Percentiles rank a stretch among this genome's conserved stretches.
Conservation (phyloP, 306 rosid species). For the Lathyrus oleraceus region DNA sequence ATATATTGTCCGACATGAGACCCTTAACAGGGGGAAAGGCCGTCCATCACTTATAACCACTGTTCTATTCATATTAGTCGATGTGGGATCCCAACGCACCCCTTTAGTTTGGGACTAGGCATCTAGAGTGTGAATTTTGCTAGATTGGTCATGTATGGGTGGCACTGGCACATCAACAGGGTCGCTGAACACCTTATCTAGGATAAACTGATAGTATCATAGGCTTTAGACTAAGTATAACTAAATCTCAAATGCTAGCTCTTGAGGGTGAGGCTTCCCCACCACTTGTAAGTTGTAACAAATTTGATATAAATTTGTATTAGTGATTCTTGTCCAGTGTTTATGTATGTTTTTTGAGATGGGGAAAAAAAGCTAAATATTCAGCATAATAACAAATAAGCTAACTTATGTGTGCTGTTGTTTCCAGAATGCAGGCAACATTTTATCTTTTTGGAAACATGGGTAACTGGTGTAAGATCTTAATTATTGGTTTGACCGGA, state of each 20-base stretch:
- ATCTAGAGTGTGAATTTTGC: not conserved
- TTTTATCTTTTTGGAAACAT: not conserved
- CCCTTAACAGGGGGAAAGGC: not conserved
- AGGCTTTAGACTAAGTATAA: not conserved
- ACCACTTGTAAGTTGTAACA: not conserved
- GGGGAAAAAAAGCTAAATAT: not conserved
- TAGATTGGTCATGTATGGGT: not conserved
- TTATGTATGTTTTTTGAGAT: not conserved
- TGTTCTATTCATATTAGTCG: not conserved
- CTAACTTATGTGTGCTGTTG: not conserved
- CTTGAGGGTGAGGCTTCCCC: not conserved
- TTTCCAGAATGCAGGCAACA: constrained; percentile 11
- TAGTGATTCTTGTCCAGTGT: constrained; percentile 4
- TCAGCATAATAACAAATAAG: not conserved
- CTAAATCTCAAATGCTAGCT: not conserved
- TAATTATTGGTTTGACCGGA: too few species aligned
- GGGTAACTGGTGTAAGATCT: too few species aligned
- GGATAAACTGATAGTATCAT: not conserved
- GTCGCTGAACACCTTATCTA: not conserved
- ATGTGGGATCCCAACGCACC: not conserved
- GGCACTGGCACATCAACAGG: not conserved
- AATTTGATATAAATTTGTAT: not conserved
- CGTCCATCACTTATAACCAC: not conserved
- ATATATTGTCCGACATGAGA: too few species aligned
- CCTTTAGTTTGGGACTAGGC: not conserved